These are phyloP conservation scores for Hymenoscyphus linearis DNA, from an alignment of 2,329 filamentous ascomycete genomes.

Conservation along the genomic window DNA sequence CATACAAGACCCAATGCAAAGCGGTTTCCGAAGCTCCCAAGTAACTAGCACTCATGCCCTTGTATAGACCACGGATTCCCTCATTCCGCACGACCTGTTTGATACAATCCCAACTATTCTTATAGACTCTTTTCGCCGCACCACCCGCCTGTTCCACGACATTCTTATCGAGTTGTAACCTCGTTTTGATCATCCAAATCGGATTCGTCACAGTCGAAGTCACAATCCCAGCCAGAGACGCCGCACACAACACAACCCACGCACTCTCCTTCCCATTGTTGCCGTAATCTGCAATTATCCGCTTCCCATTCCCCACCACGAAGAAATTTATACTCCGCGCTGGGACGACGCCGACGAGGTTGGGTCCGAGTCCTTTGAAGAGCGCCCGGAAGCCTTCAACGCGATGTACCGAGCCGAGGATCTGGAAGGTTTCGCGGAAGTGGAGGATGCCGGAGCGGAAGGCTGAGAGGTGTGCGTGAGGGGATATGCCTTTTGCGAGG, in stretches of 20 bases:
- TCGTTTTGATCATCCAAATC: conserved; percentile 94
- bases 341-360: conserved; percentile 82
- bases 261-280: conserved; percentile 65
- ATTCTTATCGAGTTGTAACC: conserved; percentile 86
- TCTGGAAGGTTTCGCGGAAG: conserved; percentile 79
- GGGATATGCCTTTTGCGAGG: conserved; percentile 45
- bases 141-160: conserved; percentile 55
- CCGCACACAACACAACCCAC: conserved; percentile 73
- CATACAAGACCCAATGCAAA: conserved; percentile 90
- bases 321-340: conserved; percentile 91
- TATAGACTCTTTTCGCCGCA: conserved; percentile 61
- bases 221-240: conserved; percentile 71
- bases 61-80: conserved; percentile 77
- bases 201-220: conserved; percentile 92
- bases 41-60: conserved; percentile 86
- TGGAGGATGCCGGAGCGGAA: conserved; percentile 65
- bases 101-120: conserved; percentile 83
- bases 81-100: conserved; percentile 76
- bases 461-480: conserved; percentile 54
- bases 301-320: conserved; percentile 87
- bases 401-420: conserved; percentile 73
- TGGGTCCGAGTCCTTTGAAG: conserved; percentile 90
- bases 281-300: conserved; percentile 68
- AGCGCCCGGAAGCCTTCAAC: conserved; percentile 80
- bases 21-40: conserved; percentile 86